Evolutionary conservation across 2,329 filamentous ascomycete species (phyloP), one percentile per base, ranked within the genome.

Genomic region (Erysiphe pulchra): DNA sequence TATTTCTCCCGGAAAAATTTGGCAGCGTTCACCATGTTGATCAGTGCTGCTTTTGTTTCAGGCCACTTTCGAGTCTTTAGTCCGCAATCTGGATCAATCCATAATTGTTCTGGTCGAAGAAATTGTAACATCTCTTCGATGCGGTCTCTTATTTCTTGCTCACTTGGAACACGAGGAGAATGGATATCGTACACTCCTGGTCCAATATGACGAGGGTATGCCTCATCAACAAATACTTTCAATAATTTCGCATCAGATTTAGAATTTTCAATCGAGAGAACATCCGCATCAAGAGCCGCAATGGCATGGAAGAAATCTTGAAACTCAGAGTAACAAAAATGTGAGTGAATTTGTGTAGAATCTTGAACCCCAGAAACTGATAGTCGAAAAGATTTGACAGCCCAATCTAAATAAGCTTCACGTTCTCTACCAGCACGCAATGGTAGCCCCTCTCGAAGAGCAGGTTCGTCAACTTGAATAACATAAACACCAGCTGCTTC

Each of bases 291-390:
- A 53, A 98, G 80, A 50, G 90, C 87, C 53, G 90, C 84, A 58
- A 98, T 98, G 68, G 90, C 90, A 69, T 95, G 84, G 85, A 98
- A 98, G 76, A 98, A 98, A 73, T 98, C 90, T 71, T 98, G 90
- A 83, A 98, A 98, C 75, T 98, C 90, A 45, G 90, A 95, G 79
- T 98, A 98, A 68, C 90, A 98, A 82, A 98, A 98, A 74, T 98
- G 90, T 52, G 86, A 94, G 80, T 98, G 90, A 65, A 98, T 94
- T 75, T 98, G 90, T 55, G 90, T 98, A 48, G 80, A 82, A 66
- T 98, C 84, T 68, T 85, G 69, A 50, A 98, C 87, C 63, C 85
- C 90, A 50, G 85, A 77, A 57, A 86, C 92, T 54, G 87, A 78
- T 55, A 98, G 83, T 64, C 83, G 85, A 85, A 98, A 98, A 58